Evolutionary conservation across 2,329 filamentous ascomycete species (phyloP).

Genomic region (Phoma sp.): DNA sequence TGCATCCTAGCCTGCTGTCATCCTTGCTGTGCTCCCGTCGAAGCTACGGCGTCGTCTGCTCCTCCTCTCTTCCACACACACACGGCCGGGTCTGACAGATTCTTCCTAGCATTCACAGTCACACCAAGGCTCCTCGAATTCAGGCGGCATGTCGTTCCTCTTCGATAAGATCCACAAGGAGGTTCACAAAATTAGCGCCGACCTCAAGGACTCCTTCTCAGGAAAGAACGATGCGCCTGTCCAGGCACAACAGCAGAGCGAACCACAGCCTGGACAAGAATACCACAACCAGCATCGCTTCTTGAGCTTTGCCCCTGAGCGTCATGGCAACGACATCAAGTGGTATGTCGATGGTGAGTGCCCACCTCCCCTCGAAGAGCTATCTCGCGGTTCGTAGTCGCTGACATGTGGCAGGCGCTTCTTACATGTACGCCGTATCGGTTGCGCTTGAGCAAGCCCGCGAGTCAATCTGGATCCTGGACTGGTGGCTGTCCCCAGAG

Average conservation of each 20-base stretch:
- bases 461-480: conserved; percentile 82
- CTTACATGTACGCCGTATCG: conserved; percentile 84
- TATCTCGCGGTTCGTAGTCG: not conserved
- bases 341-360: conserved; percentile 79
- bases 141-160: conserved; percentile 52
- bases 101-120: conserved; percentile 31
- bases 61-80: conserved; percentile 8
- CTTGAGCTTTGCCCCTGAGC: conserved; percentile 73
- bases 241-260: conserved; percentile 35
- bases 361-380: no score
- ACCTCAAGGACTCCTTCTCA: conserved; percentile 58
- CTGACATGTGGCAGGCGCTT: conserved; percentile 7
- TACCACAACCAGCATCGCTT: conserved; percentile 58
- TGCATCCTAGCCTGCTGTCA: conserved; percentile 15
- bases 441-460: conserved; percentile 77
- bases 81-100: conserved; percentile 14
- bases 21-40: conserved; percentile 6
- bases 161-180: conserved; percentile 63
- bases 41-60: conserved; percentile 4
- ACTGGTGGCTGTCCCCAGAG: conserved; percentile 90
- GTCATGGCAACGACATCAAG: conserved; percentile 75
- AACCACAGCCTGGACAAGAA: conserved; percentile 41
- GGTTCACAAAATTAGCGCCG: conserved; percentile 58
- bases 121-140: conserved; percentile 36
- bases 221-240: conserved; percentile 56